A percentile compares a stretch with the other conserved stretches of the same genome.
phyloP scores from a whole-genome alignment of 2,329 filamentous ascomycete genomes.

The Cercospora sp. region DNA sequence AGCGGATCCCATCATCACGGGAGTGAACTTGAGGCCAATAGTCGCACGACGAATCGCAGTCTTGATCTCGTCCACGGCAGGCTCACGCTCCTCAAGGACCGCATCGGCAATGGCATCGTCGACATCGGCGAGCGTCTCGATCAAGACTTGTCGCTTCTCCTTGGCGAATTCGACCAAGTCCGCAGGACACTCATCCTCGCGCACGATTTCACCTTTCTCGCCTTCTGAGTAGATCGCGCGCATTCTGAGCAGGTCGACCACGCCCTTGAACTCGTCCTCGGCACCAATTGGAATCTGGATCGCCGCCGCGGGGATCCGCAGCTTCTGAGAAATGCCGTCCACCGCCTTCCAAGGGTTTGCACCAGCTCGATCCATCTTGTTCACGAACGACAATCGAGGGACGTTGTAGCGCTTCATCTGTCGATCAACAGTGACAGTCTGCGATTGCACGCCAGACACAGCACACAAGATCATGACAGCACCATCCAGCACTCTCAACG shows the following conservation, averaged over 20 bases:
- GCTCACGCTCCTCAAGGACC: constrained; percentile 83
- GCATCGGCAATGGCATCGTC: constrained; percentile 97
- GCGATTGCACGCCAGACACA: constrained; percentile 93
- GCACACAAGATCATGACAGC: constrained; percentile 98
- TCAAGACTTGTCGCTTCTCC: constrained; percentile 80
- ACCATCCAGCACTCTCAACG: constrained; percentile 89
- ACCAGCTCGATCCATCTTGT: constrained; percentile 99
- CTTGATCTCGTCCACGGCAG: constrained; percentile 81
- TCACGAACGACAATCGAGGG: constrained; percentile 91
- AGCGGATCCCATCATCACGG: constrained; percentile 94
- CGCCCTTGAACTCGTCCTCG: constrained; percentile 88
- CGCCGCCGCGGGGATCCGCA: constrained; percentile 88
- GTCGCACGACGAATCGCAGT: constrained; percentile 88
- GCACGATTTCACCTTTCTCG: constrained; percentile 70
- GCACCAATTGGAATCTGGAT: constrained; percentile 91
- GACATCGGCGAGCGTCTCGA: constrained; percentile 94
- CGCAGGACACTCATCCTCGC: constrained; percentile 79
- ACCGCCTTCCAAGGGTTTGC: constrained; percentile 97
- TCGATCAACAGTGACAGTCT: constrained; percentile 96
- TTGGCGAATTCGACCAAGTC: constrained; percentile 72
- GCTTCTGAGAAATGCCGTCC: constrained; percentile 95
- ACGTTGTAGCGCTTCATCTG: constrained; percentile 99
- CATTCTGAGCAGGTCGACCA: constrained; percentile 91
- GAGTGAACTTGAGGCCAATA: constrained; percentile 85
- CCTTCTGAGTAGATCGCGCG: constrained; percentile 92